Evolutionary conservation across 345 rosid species (phyloP), one percentile per base, ranked within the genome.

Genomic region (Camelina laxa): DNA sequence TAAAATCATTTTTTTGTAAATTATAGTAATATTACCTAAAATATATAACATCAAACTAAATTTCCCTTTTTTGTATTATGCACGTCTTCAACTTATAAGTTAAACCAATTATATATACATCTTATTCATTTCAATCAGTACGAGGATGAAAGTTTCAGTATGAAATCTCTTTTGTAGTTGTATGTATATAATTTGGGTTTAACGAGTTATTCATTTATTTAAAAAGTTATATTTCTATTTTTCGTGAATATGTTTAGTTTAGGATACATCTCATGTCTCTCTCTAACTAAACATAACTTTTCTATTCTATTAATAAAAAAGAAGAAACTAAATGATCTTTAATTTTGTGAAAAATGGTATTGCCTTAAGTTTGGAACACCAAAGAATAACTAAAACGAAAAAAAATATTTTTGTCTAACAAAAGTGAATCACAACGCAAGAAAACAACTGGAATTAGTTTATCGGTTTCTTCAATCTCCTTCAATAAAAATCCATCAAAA

Each of bases 221-320:
- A 20, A 44, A 21, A 55, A 1, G n/a, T 12, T 17, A 20, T 7
- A 3, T 67, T 30, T 50, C 6, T 27, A 33, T 38, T 10, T 24
- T 13, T 27, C n/a, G 38, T 57, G 30, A 3, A 27, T 49, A 10
- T 5, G 31, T 56, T 45, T 33, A 6, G 21, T 65, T 55, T 33
- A 33, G 22, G 69, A 6, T 8, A 59, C 17, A 24, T 55, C 77
- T 11, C 21, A 10, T 42, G 30, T 44, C 9, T 69, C 49, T 54
- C 58, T 54, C 50, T 61, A 54, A 75, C 79, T 69, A 76, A 76
- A 69, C 71, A 57, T 62, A 65, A 49, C 80, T 47, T 42, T 20
- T 62, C 15, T 31, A 57, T 65, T 71, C 80, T 77, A 65, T 57
- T 39, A 38, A 70, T 65, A 62, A 14, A 42, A n/a, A 42, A 55